Percentiles rank a stretch among this genome's conserved stretches.
Conservation (phyloP, 2,329 filamentous ascomycete genomes). For the Sporothrix schenckii region DNA sequence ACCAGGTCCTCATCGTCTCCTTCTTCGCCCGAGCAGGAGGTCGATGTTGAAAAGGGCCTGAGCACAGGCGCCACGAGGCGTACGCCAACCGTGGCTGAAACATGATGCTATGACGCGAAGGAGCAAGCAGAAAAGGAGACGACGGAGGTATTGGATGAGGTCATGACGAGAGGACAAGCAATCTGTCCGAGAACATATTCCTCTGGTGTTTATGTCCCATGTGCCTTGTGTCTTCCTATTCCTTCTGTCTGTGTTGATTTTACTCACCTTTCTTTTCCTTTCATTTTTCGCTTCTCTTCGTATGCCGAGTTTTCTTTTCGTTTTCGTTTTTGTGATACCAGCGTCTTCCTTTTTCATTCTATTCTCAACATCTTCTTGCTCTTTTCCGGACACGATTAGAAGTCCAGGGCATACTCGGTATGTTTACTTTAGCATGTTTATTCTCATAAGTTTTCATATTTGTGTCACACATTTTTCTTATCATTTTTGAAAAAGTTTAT, state of each 20-base stretch:
- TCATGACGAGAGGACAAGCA: background rate
- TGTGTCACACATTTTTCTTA: background rate
- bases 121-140: background rate
- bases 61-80: background rate
- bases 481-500: too few relatives aligned
- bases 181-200: background rate
- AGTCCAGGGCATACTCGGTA: background rate
- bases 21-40: background rate
- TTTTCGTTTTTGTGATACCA: conserved; percentile 9
- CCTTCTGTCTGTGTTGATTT: background rate
- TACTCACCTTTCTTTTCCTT: background rate
- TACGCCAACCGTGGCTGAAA: conserved; percentile 1
- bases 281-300: background rate
- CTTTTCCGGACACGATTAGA: background rate
- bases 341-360: background rate
- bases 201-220: background rate
- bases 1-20: background rate
- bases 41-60: conserved; percentile 15
- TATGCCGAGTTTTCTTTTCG: background rate
- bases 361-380: background rate
- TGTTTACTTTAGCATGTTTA: background rate
- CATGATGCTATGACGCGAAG: background rate
- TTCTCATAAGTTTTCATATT: background rate
- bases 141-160: too few relatives aligned
- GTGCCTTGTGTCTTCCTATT: background rate